Conservation (phyloP, 2,329 filamentous ascomycete genomes). For the Lachnum nothofagi region DNA sequence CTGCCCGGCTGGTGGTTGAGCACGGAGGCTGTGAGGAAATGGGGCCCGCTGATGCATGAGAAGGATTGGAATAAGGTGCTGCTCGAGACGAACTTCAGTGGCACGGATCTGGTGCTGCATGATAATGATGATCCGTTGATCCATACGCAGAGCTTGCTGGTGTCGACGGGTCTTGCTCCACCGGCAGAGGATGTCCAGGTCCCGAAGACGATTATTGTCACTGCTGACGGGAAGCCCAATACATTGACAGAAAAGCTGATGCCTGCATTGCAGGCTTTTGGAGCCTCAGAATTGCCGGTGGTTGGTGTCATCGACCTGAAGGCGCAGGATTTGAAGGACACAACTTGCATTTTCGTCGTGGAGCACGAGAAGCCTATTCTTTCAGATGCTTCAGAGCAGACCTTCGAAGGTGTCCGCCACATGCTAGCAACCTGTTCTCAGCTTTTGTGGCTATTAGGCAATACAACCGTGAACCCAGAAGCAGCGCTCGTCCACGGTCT, state of each 20-base stretch:
- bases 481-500: constrained; percentile 12
- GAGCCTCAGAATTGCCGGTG: constrained; percentile 31
- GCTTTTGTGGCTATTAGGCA: constrained; percentile 46
- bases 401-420: constrained; percentile 39
- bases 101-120: constrained; percentile 20
- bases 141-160: neutral
- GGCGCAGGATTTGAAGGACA: constrained; percentile 32
- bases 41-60: constrained; percentile 12
- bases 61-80: constrained; percentile 28
- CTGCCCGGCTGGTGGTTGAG: too few species aligned
- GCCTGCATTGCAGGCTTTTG: neutral
- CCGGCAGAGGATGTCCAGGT: neutral
- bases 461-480: constrained; percentile 25
- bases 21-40: neutral
- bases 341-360: constrained; percentile 43
- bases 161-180: neutral
- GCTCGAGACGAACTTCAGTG: constrained; percentile 22
- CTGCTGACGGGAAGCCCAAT: neutral
- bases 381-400: constrained; percentile 36
- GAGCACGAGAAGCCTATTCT: constrained; percentile 37
- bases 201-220: neutral
- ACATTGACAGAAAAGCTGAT: neutral
- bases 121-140: neutral
- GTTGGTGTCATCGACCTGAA: constrained; percentile 34
- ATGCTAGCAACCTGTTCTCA: constrained; percentile 36